Base-by-base conservation (phyloP, 257 asterid genomes). In the Lavandula angustifolia region DNA sequence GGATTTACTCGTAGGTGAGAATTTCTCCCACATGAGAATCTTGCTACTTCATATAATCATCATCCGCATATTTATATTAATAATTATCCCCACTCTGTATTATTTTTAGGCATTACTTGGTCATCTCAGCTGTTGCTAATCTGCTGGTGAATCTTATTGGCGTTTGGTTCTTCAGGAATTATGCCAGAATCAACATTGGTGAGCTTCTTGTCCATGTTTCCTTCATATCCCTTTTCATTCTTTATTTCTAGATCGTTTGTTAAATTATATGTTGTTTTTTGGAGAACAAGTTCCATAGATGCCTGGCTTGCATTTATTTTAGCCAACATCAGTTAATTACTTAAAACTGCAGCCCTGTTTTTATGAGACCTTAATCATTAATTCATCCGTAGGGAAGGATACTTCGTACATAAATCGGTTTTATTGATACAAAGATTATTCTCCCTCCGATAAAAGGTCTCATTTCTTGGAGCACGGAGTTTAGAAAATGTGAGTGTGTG, bases 71-170 rank as follows among this genome's bases (percentile, higher is more conserved):
- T 44, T 38, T 67, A 33, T 40, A 16, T 57, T 46, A 27, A 70
- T 71, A 43, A 51, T 51, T 8, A 1, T 64, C 50, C 71, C 60
- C 62, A 29, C 27, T 72, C 8, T 64, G 22, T 49, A 51, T 59
- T 54, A 37, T 49, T 46, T 66, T 48, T 68, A 92, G 98, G 98
- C 98, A 92, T 80, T 92, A 92, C 78, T 72, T 89, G 91, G 87
- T 89, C 69, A 68, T 89, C 81, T 92, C 98, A 35, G 96, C 98
- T 72, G 87, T 89, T 66, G 84, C 97, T 43, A 92, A 92, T 78
- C 81, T 92, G 87, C 80, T 87, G 78, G 98, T 92, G 76, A 92
- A 92, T 78, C 95, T 89, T 76, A 87, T 92, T 73, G 98, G 97
- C 59, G 97, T 92, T 76, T 89, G 96, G 98, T 92, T 85, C 89